phyloP scores from a whole-genome alignment of 2,329 filamentous ascomycete species.

The Talaromyces sp. region DNA sequence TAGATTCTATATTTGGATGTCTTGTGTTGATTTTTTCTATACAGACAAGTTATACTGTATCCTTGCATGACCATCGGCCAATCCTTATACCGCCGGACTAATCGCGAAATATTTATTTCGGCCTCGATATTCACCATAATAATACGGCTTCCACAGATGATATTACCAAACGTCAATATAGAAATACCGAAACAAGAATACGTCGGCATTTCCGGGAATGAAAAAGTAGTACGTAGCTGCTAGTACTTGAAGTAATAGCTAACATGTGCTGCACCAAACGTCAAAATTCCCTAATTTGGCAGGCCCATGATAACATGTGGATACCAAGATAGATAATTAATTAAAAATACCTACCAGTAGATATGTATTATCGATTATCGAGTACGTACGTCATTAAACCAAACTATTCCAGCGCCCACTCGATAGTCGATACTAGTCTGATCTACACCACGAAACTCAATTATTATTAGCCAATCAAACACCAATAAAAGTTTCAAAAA shows the following conservation, averaged over 20 bases:
- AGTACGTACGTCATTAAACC: no score
- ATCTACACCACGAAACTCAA: no score
- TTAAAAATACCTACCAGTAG: no score
- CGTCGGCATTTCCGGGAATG: not conserved
- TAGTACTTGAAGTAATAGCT: no score
- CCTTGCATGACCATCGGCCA: not conserved
- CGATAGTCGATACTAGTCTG: no score
- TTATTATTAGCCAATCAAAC: not conserved
- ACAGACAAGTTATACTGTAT: no score
- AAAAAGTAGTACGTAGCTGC: not conserved
- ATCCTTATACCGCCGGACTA: not conserved
- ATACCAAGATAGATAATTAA: no score
- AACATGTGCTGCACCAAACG: not conserved
- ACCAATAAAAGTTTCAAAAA: no score
- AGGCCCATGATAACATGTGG: not conserved
- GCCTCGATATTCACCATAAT: not conserved
- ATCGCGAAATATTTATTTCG: not conserved
- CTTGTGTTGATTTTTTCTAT: no score
- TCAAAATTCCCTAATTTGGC: not conserved
- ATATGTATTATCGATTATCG: no score
- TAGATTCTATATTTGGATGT: no score
- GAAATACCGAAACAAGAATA: not conserved
- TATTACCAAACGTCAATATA: not conserved
- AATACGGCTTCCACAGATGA: not conserved
- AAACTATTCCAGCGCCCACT: no score